Conservation (phyloP, 2,329 filamentous ascomycete genomes). For the Talaromyces rugulosus region DNA sequence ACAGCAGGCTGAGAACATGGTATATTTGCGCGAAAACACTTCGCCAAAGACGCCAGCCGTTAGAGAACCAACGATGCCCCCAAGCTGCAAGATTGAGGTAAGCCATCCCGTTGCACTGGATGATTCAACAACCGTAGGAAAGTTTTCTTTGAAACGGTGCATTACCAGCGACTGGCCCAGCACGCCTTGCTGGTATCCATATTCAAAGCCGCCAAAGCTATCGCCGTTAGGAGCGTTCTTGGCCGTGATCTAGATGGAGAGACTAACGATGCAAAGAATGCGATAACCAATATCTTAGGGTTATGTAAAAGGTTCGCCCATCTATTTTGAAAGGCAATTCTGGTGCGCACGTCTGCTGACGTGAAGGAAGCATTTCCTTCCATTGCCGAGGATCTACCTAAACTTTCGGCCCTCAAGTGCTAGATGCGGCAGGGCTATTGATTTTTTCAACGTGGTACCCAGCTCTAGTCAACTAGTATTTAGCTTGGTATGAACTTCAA, state of each 20-base stretch:
- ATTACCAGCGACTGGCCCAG: conserved; percentile 46
- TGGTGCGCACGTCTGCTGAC: too few species aligned
- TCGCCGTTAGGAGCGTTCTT: background rate
- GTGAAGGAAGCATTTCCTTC: too few species aligned
- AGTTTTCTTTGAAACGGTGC: conserved; percentile 46
- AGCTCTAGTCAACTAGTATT: too few species aligned
- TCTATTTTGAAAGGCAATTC: too few species aligned
- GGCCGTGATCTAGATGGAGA: background rate
- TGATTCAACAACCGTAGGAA: conserved; percentile 41
- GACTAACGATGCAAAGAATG: conserved; percentile 43
- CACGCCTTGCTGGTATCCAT: conserved; percentile 46
- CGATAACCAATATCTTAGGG: conserved; percentile 49
- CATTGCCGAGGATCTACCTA: too few species aligned
- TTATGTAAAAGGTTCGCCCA: conserved; percentile 21
- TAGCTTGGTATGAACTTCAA: too few species aligned
- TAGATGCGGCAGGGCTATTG: too few species aligned
- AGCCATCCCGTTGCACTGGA: conserved; percentile 39
- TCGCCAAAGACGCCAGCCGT: conserved; percentile 47
- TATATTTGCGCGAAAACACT: conserved; percentile 49
- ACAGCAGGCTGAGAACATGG: conserved; percentile 48
- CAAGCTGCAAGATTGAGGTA: conserved; percentile 51
- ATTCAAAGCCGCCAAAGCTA: conserved; percentile 45
- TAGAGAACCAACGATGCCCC: conserved; percentile 42
- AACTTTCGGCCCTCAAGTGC: too few species aligned
- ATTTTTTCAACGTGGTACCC: too few species aligned